These are phyloP conservation scores for Hymenoscyphus fructigenus DNA, from an alignment of 2,329 filamentous ascomycete genomes.

Conservation along the genomic window DNA sequence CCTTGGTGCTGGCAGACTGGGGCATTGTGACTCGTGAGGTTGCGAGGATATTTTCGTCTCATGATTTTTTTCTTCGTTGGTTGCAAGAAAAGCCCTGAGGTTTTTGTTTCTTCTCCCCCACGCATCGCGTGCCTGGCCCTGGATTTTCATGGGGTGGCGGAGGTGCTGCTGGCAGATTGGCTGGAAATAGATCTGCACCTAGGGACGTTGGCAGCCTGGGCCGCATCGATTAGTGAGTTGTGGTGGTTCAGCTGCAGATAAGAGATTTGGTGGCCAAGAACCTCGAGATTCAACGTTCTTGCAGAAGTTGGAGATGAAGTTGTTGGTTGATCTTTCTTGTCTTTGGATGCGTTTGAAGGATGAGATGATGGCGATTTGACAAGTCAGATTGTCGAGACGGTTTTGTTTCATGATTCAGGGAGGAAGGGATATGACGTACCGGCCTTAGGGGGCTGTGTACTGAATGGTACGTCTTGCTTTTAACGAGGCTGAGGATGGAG, in stretches of 20 bases:
- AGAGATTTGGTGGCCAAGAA: background rate
- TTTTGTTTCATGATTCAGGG: background rate
- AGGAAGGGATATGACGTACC: background rate
- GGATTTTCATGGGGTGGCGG: background rate
- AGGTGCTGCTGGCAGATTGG: background rate
- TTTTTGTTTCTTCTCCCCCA: background rate
- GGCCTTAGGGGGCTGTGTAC: background rate
- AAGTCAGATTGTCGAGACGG: background rate
- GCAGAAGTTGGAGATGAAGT: background rate
- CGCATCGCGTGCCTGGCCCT: background rate
- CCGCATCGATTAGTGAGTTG: background rate
- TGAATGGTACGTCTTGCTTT: background rate
- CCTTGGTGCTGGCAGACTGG: background rate
- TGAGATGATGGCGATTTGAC: background rate
- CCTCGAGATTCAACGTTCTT: background rate
- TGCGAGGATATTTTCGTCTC: background rate
- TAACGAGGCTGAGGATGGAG: background rate
- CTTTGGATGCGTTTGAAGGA: background rate
- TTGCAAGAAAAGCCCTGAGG: background rate
- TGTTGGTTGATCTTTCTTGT: background rate
- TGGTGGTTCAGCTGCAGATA: background rate
- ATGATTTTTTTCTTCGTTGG: background rate
- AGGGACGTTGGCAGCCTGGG: background rate
- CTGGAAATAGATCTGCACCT: conserved; percentile 2
- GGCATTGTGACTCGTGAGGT: background rate